phyloP scores from a whole-genome alignment of 2,329 filamentous ascomycete genomes.

The Aspergillus ochraceus region DNA sequence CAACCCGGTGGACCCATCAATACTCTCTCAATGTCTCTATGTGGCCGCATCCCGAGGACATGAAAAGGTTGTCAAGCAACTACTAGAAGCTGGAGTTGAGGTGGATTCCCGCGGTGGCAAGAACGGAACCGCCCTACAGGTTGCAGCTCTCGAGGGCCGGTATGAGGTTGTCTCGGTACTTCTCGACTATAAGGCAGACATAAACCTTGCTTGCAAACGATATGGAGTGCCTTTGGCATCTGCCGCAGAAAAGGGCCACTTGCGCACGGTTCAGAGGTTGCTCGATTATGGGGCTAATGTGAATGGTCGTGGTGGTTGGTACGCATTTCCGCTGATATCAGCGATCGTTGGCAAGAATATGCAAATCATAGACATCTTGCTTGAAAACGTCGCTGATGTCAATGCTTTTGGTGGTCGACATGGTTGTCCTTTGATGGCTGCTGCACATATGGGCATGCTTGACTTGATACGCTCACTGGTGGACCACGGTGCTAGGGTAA shows the following conservation, averaged over 20 bases:
- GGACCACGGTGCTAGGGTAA: neutral
- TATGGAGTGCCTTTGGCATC: neutral
- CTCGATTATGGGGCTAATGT: neutral
- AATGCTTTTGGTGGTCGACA: constrained; percentile 1
- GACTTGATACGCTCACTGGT: constrained; percentile 3
- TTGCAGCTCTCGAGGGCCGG: neutral
- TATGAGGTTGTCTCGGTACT: neutral
- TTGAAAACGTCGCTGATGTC: neutral
- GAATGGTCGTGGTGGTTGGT: neutral
- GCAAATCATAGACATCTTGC: neutral
- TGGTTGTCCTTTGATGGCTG: constrained; percentile 4
- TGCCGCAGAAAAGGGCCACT: neutral
- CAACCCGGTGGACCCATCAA: neutral
- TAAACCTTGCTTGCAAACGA: neutral
- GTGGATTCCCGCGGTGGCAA: neutral
- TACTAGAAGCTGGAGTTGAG: neutral
- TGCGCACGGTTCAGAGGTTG: neutral
- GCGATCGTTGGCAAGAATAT: neutral
- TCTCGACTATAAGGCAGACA: neutral
- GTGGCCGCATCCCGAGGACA: neutral
- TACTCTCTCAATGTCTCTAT: neutral
- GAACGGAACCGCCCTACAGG: neutral
- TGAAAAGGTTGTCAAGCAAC: neutral
- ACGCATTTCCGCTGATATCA: neutral
- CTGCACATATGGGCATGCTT: constrained; percentile 2